phyloP scores from a whole-genome alignment of 2,329 filamentous ascomycete genomes.

The Emergomyces orientalis region DNA sequence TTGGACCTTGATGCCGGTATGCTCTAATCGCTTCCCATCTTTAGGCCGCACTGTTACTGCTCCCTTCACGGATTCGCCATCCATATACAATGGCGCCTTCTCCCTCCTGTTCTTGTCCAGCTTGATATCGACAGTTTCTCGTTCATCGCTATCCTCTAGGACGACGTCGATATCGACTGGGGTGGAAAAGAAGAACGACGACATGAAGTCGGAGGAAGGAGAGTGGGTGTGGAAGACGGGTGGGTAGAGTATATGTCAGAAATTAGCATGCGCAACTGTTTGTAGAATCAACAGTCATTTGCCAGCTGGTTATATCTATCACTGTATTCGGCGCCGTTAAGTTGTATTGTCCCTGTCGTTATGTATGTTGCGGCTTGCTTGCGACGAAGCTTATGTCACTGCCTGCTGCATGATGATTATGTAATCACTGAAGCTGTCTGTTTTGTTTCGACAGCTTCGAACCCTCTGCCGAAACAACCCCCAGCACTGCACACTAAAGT shows the following conservation, averaged over 20 bases:
- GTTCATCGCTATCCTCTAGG: conserved; percentile 87
- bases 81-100: conserved; percentile 93
- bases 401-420: no score
- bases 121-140: conserved; percentile 93
- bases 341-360: neutral
- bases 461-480: no score
- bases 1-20: conserved; percentile 98
- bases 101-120: conserved; percentile 96
- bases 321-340: neutral
- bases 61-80: conserved; percentile 96
- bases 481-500: no score
- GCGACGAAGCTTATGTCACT: neutral
- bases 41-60: conserved; percentile 91
- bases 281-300: neutral
- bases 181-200: conserved; percentile 97
- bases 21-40: conserved; percentile 94
- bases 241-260: neutral
- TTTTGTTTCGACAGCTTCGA: no score
- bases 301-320: neutral
- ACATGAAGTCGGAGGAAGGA: conserved; percentile 50
- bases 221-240: neutral
- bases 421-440: no score
- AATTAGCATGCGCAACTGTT: neutral
- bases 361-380: neutral
- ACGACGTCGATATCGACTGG: conserved; percentile 98